Base-by-base conservation (phyloP, 768 basidiomycete genomes). In the Tulasnella sp. region DNA sequence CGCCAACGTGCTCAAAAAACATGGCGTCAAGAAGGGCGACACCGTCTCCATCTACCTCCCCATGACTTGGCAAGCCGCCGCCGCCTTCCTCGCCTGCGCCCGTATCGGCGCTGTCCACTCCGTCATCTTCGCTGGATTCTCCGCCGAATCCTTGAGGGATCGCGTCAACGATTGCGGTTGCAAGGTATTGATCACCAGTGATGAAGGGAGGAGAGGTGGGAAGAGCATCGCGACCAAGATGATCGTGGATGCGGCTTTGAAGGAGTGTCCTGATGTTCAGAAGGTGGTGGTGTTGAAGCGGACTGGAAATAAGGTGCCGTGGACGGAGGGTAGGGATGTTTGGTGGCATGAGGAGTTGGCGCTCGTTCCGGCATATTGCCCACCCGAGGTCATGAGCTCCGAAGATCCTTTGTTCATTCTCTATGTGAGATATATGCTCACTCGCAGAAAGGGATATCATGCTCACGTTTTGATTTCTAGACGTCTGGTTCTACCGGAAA, bases 401-500 rank as follows among this genome's bases (percentile, higher is more conserved):
- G 95, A 99, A 70, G 96, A 98, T 68, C 95, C 95, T 1, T 77
- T 99, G 23, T 99, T 99, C 74, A 97, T 99, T 68, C 92, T 99
- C 62, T 99, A 98, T 73, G 94, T 93, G 68, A 75, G 89, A 78
- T 13, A 21, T 19, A n/a, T 7, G 11, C 17, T 34, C 13, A n/a
- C 3, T 34, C 21, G 7, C 30, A 17, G 19, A 23, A 21, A 48
- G 24, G 27, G 17, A 30, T 32, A 48, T 8, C 2, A 17, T 59
- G 4, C 29, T 47, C 43, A 19, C 8, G 19, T n/a, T 1, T 27
- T 17, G 10, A n/a, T n/a, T 43, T 41, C 1, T 65, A 94, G 91
- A 96, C 93, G 13, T 94, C 90, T 29, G 91, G 91, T 51, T 92
- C 88, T 0, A 94, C 92, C 8, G 92, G 92, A 27, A 94, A 92